A percentile compares a stretch with the other conserved stretches of the same genome.
Evolutionary conservation across 2,329 filamentous ascomycete genomes (phyloP).

Genomic region (Talaromyces atroroseus): DNA sequence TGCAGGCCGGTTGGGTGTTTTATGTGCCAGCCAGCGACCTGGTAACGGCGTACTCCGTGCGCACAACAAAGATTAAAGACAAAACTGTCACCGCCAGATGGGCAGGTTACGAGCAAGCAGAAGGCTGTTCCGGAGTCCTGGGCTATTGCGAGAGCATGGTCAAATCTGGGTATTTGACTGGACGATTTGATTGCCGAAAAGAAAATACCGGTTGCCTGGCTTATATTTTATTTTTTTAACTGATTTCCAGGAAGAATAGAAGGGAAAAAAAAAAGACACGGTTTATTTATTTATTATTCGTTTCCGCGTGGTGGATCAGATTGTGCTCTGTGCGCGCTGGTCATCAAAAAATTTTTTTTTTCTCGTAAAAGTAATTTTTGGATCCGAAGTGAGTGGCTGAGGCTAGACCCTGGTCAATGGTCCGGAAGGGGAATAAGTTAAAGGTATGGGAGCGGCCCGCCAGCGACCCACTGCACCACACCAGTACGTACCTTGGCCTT

Average conservation of each 20-base stretch:
- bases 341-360: background rate
- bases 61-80: no score
- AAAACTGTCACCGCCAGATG: conserved; percentile 10
- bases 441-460: background rate
- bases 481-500: no score
- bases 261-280: background rate
- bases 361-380: no score
- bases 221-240: background rate
- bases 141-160: conserved; percentile 11
- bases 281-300: background rate
- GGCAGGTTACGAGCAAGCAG: background rate
- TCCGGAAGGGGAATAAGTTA: background rate
- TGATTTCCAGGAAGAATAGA: no score
- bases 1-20: background rate
- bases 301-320: no score
- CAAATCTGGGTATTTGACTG: conserved; percentile 7
- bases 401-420: background rate
- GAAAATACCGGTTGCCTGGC: background rate
- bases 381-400: background rate
- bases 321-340: background rate
- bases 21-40: background rate
- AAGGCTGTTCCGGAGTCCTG: background rate
- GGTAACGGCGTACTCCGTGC: background rate
- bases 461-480: background rate
- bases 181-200: conserved; percentile 1